Evolutionary conservation across 2,329 filamentous ascomycete species (phyloP).

Genomic region (Dendrostoma leiphaemia): DNA sequence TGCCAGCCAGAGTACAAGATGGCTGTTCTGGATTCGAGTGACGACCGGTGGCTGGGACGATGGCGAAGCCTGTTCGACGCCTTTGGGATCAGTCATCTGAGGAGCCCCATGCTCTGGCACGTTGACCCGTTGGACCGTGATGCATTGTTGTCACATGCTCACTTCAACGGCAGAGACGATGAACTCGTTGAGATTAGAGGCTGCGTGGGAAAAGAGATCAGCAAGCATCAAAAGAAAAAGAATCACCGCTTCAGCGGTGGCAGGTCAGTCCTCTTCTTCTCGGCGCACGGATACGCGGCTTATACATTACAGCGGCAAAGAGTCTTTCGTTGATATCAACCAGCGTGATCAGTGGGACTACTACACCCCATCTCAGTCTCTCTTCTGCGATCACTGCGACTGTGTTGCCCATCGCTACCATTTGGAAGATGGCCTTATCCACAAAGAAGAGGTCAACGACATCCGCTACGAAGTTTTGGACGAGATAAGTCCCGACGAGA

Average conservation of each 20-base stretch:
- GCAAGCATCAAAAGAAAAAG: slow-evolving; percentile 76
- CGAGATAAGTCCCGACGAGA: slow-evolving; percentile 44
- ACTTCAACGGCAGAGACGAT: slow-evolving; percentile 55
- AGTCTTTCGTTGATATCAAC: slow-evolving; percentile 54
- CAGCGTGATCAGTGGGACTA: slow-evolving; percentile 69
- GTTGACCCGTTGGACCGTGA: slow-evolving; percentile 74
- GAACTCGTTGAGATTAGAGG: slow-evolving; percentile 70
- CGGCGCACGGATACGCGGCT: not conserved
- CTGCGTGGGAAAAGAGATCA: slow-evolving; percentile 76
- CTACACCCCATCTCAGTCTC: slow-evolving; percentile 59
- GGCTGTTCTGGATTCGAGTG: slow-evolving; percentile 66
- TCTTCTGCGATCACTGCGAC: slow-evolving; percentile 63
- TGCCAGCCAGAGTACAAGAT: slow-evolving; percentile 38
- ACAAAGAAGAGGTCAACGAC: slow-evolving; percentile 58
- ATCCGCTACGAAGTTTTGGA: slow-evolving; percentile 56
- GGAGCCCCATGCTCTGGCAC: slow-evolving; percentile 83
- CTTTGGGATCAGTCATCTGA: slow-evolving; percentile 68
- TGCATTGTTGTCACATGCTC: slow-evolving; percentile 67
- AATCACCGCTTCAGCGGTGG: slow-evolving; percentile 36
- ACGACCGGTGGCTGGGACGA: slow-evolving; percentile 63
- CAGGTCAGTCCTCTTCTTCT: slow-evolving; percentile 34
- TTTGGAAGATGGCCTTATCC: slow-evolving; percentile 54
- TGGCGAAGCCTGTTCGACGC: slow-evolving; percentile 70
- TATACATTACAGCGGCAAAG: slow-evolving; percentile 34
- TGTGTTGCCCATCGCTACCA: slow-evolving; percentile 57